Evolutionary conservation across 495 filamentous ascomycete genomes (phyloP), one percentile per base, ranked within the genome.

Genomic region (Letharia lupina): DNA sequence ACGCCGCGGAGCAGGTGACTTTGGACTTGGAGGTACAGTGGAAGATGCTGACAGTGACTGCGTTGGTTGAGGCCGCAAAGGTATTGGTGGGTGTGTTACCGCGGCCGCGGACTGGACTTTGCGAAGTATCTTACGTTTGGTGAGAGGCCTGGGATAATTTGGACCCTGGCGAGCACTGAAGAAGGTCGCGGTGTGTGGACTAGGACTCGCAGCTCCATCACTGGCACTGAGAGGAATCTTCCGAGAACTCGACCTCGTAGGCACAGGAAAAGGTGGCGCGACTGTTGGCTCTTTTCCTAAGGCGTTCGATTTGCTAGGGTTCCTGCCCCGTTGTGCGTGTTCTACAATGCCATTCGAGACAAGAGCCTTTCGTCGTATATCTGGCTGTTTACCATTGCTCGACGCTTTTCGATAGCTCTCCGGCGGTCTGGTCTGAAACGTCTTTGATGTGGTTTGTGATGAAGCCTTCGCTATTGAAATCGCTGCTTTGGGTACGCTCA

Each of bases 211-310:
- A 20, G 84, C 86, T 40, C 89, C 89, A 65, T 97, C 92, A 65
- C 89, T 95, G 42, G 81, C 76, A 70, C 83, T 88, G 63, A 87
- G 74, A 8, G 87, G 85, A 44, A 87, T 81, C 70, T 89, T 88
- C 68, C 91, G 85, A 4, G 94, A 97, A 73, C 93, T 97, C 23
- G 90, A 86, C 63, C 94, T 83, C 15, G 87, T 89, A 6, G 94
- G 94, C 12, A 98, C 93, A 0, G 95, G 92, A 79, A 96, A 96
- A 11, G 91, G 91, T 33, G 91, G 91, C 41, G 78, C 76, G 64
- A 79, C 74, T 48, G 72, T 76, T 41, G 77, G 71, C 60, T 70
- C 78, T 68, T 76, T 81, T 66, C 79, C 78, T 20, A 81, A 73
- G 69, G 80, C 69, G 81, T 89, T 79, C 68, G 85, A 80, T 37